phyloP scores from a whole-genome alignment of 179 eudicot species.

The Spinacia oleracea region DNA sequence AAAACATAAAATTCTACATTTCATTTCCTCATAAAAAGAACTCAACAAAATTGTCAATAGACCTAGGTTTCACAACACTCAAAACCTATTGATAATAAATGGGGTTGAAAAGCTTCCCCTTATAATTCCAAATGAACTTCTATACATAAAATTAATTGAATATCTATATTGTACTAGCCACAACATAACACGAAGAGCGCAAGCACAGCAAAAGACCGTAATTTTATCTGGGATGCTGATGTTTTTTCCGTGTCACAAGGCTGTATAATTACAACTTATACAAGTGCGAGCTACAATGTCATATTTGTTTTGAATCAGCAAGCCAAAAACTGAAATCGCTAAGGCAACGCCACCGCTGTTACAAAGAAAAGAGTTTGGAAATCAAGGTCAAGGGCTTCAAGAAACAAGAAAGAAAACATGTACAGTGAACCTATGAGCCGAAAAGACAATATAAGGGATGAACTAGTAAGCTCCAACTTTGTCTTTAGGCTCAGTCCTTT shows the following conservation, averaged over 20 bases:
- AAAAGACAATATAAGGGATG: background rate
- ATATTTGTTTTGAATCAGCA: slow-evolving; percentile 14
- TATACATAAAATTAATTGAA: slow-evolving; percentile 31
- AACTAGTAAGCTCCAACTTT: background rate
- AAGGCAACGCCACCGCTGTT: slow-evolving; percentile 6
- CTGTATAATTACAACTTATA: background rate
- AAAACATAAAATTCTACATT: background rate
- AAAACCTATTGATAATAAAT: background rate
- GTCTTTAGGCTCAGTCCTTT: too few relatives aligned
- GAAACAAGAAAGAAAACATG: background rate
- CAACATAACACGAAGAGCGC: slow-evolving; percentile 15
- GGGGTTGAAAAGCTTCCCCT: background rate
- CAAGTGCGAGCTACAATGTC: background rate
- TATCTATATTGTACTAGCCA: slow-evolving; percentile 23
- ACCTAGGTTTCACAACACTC: background rate
- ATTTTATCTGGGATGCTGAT: background rate
- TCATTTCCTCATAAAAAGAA: background rate
- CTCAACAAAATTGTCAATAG: background rate
- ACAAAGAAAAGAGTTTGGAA: background rate
- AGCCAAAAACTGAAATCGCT: slow-evolving; percentile 1
- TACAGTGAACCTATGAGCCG: background rate
- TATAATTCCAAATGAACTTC: background rate
- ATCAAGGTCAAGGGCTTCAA: background rate
- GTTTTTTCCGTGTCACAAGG: slow-evolving; percentile 6
- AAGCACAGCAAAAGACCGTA: slow-evolving; percentile 9